Percentiles rank a stretch among this genome's conserved stretches.
Evolutionary conservation across 2,329 filamentous ascomycete genomes (phyloP).

Genomic region (Fusarium protoensiforme): DNA sequence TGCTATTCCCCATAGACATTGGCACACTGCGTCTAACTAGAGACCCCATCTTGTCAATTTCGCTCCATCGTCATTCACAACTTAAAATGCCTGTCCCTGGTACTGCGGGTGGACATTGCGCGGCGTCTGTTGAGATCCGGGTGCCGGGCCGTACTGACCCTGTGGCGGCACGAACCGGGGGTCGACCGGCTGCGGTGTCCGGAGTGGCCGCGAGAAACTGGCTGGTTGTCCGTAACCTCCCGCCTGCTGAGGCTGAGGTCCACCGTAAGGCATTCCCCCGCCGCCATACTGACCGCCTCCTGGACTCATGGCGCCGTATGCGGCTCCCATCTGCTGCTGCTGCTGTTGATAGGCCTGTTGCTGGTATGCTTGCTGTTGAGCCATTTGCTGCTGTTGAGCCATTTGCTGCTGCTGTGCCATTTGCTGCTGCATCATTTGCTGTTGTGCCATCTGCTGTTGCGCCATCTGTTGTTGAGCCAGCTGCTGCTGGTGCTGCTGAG

Average conservation of each 20-base stretch:
- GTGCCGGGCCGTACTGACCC: constrained; percentile 44
- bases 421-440: constrained; percentile 42
- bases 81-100: constrained; percentile 52
- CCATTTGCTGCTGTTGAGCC: constrained; percentile 47
- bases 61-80: background rate
- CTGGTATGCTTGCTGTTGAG: constrained; percentile 40
- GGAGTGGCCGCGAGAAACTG: constrained; percentile 50
- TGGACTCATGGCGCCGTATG: constrained; percentile 41
- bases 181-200: constrained; percentile 43
- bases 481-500: constrained; percentile 32
- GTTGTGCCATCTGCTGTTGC: constrained; percentile 40
- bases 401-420: constrained; percentile 58
- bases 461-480: constrained; percentile 43
- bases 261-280: constrained; percentile 35
- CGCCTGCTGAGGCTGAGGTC: constrained; percentile 34
- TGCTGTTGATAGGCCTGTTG: constrained; percentile 42
- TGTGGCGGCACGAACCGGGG: constrained; percentile 44
- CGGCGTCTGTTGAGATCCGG: constrained; percentile 28
- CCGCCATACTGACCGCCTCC: constrained; percentile 35
- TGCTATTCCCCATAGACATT: constrained; percentile 17
- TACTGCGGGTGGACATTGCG: constrained; percentile 45
- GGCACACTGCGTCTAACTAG: constrained; percentile 1
- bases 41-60: background rate
- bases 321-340: constrained; percentile 40
- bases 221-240: constrained; percentile 30